Percentiles rank a stretch among this genome's conserved stretches.
phyloP scores from a whole-genome alignment of 441 rosid species.

The Croton setiger region DNA sequence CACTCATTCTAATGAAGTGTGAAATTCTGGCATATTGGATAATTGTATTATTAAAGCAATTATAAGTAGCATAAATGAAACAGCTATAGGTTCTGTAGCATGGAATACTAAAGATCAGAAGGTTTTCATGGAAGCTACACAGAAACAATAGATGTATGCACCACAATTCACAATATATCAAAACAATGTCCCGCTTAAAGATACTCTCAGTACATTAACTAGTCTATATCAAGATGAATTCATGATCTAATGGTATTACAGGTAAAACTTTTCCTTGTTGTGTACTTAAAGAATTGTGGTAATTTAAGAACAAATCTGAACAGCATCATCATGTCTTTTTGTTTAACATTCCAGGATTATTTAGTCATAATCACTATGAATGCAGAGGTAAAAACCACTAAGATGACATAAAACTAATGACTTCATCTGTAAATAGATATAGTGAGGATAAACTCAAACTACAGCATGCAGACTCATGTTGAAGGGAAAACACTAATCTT shows the following conservation, averaged over 20 bases:
- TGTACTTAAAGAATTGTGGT: neutral
- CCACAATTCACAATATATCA: neutral
- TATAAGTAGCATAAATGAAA: neutral
- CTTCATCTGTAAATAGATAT: neutral
- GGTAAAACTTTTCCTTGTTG: neutral
- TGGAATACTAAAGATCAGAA: neutral
- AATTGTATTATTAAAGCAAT: neutral
- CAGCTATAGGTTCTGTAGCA: neutral
- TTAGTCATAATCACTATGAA: neutral
- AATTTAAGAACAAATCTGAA: neutral
- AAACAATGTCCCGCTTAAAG: neutral
- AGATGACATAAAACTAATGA: neutral
- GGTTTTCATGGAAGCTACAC: neutral
- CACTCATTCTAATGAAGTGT: neutral
- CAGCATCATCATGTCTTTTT: neutral
- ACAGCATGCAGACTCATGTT: neutral
- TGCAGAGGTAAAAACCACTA: neutral
- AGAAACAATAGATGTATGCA: neutral
- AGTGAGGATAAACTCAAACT: neutral
- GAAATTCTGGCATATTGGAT: neutral
- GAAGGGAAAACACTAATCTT: neutral
- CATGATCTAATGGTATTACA: neutral
- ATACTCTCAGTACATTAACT: neutral
- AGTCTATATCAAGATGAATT: neutral
- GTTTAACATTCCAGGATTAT: neutral